These are phyloP conservation scores for Sugiyamaella paludigena DNA, from an alignment of 1,139 yeast genomes.

Conservation along the genomic window DNA sequence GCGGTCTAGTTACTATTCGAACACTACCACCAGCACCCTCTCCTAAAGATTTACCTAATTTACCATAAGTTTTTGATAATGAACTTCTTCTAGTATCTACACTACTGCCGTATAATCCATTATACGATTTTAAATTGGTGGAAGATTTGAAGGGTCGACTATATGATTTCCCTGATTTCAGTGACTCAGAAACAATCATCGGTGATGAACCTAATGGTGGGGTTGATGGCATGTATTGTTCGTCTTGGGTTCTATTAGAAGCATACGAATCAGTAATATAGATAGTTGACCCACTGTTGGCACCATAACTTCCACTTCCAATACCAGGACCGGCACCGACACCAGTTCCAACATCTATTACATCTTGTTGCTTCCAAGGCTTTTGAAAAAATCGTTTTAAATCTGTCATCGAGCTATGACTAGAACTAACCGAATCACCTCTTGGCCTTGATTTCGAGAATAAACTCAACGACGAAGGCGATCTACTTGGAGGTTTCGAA, in stretches of 20 bases:
- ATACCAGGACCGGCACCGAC: neutral
- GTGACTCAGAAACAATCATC: slow-evolving; percentile 12
- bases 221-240: slow-evolving; percentile 4
- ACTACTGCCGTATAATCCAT: slow-evolving; percentile 13
- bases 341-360: slow-evolving; percentile 1
- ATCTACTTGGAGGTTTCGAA: slow-evolving; percentile 23
- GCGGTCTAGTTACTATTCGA: slow-evolving; percentile 62
- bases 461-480: slow-evolving; percentile 31
- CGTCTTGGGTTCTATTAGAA: slow-evolving; percentile 12
- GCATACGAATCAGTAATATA: slow-evolving; percentile 16
- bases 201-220: slow-evolving; percentile 18
- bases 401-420: slow-evolving; percentile 31
- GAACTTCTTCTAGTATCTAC: slow-evolving; percentile 37
- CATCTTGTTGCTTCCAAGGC: slow-evolving; percentile 28
- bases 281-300: slow-evolving; percentile 9
- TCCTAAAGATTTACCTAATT: slow-evolving; percentile 82
- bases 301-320: neutral
- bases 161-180: slow-evolving; percentile 13
- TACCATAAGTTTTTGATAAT: slow-evolving; percentile 71
- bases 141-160: slow-evolving; percentile 22
- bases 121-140: slow-evolving; percentile 19
- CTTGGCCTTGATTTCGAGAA: slow-evolving; percentile 28
- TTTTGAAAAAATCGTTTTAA: slow-evolving; percentile 36
- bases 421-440: slow-evolving; percentile 25
- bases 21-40: slow-evolving; percentile 98